Percentiles rank a stretch among this genome's conserved stretches.
These are phyloP conservation scores for Aspergillus hortae DNA, from an alignment of 2,329 filamentous ascomycete genomes.

Conservation along the genomic window DNA sequence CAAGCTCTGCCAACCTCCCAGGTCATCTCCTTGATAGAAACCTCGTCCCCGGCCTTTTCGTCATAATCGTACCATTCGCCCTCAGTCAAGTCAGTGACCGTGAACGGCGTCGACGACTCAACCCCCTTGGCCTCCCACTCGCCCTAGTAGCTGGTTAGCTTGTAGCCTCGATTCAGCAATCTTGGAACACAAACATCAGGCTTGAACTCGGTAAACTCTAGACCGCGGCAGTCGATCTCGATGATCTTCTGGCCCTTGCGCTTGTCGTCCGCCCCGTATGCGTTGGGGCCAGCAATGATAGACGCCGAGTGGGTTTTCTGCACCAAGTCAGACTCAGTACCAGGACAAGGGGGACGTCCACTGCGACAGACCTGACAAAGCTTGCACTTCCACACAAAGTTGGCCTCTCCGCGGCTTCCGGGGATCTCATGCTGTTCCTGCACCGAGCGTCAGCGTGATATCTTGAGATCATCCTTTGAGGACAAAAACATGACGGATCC, in stretches of 20 bases:
- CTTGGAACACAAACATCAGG: conserved; percentile 64
- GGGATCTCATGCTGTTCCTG: conserved; percentile 89
- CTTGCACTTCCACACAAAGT: conserved; percentile 99
- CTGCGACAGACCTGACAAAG: conserved; percentile 75
- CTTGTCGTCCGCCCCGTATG: conserved; percentile 55
- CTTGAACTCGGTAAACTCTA: conserved; percentile 89
- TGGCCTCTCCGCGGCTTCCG: conserved; percentile 90
- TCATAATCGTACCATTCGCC: conserved; percentile 99
- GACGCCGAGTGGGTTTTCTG: conserved; percentile 62
- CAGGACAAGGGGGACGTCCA: background rate
- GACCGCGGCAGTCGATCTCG: conserved; percentile 87
- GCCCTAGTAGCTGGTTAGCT: conserved; percentile 53
- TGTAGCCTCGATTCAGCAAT: too few relatives aligned
- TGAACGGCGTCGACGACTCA: conserved; percentile 79
- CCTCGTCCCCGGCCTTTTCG: conserved; percentile 86
- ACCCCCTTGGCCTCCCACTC: conserved; percentile 82
- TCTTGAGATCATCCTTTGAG: too few relatives aligned
- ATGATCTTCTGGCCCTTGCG: conserved; percentile 75
- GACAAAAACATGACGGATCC: background rate
- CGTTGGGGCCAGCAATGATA: conserved; percentile 68
- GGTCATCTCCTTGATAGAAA: conserved; percentile 82
- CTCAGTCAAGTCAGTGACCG: conserved; percentile 74
- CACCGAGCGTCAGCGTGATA: background rate
- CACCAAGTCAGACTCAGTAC: background rate
- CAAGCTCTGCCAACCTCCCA: conserved; percentile 79